Evolutionary conservation across 805 yeast species (phyloP), one percentile per base, ranked within the genome.

Genomic region (Yamadazyma olivae): DNA sequence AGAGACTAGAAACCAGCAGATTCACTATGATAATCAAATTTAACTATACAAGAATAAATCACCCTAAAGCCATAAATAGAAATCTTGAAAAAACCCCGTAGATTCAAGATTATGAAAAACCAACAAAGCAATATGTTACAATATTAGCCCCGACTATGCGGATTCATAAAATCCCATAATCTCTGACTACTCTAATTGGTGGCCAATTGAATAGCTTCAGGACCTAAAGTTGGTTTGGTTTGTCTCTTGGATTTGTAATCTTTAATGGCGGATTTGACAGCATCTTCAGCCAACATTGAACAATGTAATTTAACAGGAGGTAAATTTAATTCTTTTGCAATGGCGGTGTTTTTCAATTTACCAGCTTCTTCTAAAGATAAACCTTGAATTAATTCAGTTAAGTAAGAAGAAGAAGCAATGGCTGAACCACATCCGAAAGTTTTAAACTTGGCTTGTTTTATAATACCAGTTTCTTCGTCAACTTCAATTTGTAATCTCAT

Each of bases 341-440:
- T 93, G 41, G 82, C 82, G 5, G 96, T 87, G 67, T 93, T 93
- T 64, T 91, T 93, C 61, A 93, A 85, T 62, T 79, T 75, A 39
- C 88, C 81, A 16, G 98, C 98, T 57, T 93, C 97, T 35, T 91
- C 97, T 33, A 93, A 68, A 29, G 93, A 76, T 79, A 87, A 89
- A 28, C 99, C 99, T 57, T 91, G 83, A 40, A 93, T 96, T 45
- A 93, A 74, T 57, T 90, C 97, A 3, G 99, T 93, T 54, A 93
- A 93, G 59, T 84, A 93, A 1, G 96, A 86, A 7, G 95, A 84
- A 2, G 95, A 85, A 1, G 99, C 99, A 59, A 93, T 93, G 35
- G 99, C 99, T 2, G 93, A 81, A 30, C 99, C 99, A 61, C 99
- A 93, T n/a, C 99, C 99, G 67, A 93, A 93, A 3, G 99, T 93